Conservation (phyloP, 305 asterid genomes). For the Fraxinus sp. region DNA sequence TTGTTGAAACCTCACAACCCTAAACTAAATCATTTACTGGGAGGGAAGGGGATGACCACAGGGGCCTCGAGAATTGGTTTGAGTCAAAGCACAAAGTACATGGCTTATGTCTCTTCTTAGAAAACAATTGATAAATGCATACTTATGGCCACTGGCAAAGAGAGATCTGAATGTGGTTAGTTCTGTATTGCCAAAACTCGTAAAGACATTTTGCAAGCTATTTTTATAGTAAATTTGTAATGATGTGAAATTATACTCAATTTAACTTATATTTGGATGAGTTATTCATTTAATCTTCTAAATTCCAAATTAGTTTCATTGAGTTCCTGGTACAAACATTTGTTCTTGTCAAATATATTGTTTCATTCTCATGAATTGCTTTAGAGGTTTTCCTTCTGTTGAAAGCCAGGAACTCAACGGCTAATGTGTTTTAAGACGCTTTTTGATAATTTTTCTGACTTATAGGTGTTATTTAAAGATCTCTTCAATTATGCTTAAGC, state of each 20-base stretch:
- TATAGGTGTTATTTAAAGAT: background rate
- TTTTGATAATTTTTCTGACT: slow-evolving; percentile 13
- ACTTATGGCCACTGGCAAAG: background rate
- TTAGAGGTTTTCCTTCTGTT: background rate
- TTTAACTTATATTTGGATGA: background rate
- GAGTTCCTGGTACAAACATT: background rate
- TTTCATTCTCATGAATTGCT: background rate
- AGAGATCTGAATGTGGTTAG: background rate
- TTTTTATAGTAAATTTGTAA: background rate
- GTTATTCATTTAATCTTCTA: background rate
- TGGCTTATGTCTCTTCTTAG: background rate
- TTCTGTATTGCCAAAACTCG: background rate
- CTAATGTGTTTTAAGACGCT: background rate
- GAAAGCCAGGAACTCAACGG: background rate
- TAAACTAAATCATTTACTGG: background rate
- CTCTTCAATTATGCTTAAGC: background rate
- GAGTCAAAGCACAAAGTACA: background rate
- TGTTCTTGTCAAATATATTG: background rate
- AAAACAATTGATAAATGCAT: background rate
- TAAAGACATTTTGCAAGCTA: background rate
- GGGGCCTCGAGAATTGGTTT: background rate
- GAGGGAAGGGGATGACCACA: background rate
- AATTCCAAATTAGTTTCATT: background rate
- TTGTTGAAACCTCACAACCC: background rate
- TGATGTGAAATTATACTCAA: background rate